phyloP scores from a whole-genome alignment of 2,329 filamentous ascomycete species.

The Sclerotinia glacialis region DNA sequence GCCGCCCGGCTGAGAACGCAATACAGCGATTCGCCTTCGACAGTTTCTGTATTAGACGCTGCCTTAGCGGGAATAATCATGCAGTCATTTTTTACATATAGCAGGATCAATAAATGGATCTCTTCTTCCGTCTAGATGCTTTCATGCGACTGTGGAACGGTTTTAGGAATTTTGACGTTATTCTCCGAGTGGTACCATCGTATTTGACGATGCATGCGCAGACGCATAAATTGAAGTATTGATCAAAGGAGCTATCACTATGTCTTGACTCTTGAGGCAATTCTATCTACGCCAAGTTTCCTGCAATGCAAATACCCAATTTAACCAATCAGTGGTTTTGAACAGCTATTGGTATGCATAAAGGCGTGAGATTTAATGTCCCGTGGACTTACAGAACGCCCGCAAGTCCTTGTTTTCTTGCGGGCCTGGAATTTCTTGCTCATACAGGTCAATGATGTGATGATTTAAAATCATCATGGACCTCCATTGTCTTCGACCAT shows the following conservation, averaged over 20 bases:
- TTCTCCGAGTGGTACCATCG: neutral
- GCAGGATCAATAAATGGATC: neutral
- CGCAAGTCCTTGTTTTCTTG: no score
- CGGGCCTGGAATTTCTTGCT: neutral
- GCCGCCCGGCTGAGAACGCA: neutral
- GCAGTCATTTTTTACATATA: neutral
- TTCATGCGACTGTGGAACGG: neutral
- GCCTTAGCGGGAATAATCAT: neutral
- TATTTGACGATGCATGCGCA: neutral
- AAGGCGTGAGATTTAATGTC: neutral
- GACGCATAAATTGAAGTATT: neutral
- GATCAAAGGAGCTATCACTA: neutral
- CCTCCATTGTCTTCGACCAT: neutral
- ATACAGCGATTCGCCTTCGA: neutral
- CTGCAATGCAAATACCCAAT: neutral
- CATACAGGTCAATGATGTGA: neutral
- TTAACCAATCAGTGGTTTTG: neutral
- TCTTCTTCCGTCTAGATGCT: neutral
- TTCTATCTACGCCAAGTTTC: neutral
- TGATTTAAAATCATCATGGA: neutral
- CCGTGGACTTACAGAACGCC: neutral
- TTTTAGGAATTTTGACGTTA: neutral
- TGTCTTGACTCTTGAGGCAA: neutral
- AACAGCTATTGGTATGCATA: neutral
- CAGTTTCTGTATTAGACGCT: neutral